Evolutionary conservation across 345 rosid genomes (phyloP).

Genomic region (Anacardium occidentale): DNA sequence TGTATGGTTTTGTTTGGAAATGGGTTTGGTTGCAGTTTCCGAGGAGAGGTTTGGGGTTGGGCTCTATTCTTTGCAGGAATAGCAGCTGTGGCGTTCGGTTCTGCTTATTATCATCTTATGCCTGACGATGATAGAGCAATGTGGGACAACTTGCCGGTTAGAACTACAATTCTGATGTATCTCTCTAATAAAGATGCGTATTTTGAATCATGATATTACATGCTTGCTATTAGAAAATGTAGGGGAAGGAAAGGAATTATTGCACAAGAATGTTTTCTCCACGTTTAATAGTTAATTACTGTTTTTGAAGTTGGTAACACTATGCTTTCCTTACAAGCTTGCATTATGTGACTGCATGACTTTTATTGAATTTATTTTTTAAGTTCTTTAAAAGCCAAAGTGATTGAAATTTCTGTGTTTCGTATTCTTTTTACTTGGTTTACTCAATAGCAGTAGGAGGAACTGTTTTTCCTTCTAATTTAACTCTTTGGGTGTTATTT

Average conservation of each 20-base stretch:
- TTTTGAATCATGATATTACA: background rate
- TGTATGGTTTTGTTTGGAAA: conserved; percentile 6
- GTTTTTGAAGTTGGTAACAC: background rate
- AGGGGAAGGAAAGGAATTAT: background rate
- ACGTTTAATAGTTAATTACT: background rate
- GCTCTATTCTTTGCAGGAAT: conserved; percentile 66
- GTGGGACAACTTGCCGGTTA: conserved; percentile 84
- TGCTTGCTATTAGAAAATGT: background rate
- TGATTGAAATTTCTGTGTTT: background rate
- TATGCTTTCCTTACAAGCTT: background rate
- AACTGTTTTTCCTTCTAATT: background rate
- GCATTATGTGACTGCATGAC: background rate
- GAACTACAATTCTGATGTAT: conserved; percentile 31
- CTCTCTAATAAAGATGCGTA: background rate
- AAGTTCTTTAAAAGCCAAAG: background rate
- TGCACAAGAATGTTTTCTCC: background rate
- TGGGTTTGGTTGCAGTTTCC: conserved; percentile 46
- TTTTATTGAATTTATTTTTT: background rate
- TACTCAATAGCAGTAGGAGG: background rate
- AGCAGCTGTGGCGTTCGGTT: conserved; percentile 70
- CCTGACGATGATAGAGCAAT: conserved; percentile 65
- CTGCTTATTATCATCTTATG: conserved; percentile 86
- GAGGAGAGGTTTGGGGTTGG: conserved; percentile 85
- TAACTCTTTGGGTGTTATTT: conserved; percentile 4
- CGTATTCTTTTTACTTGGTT: background rate